Evolutionary conservation across 352 stramenopile species (phyloP), one percentile per base, ranked within the genome.

Genomic region (Globisporangium camurandrum): DNA sequence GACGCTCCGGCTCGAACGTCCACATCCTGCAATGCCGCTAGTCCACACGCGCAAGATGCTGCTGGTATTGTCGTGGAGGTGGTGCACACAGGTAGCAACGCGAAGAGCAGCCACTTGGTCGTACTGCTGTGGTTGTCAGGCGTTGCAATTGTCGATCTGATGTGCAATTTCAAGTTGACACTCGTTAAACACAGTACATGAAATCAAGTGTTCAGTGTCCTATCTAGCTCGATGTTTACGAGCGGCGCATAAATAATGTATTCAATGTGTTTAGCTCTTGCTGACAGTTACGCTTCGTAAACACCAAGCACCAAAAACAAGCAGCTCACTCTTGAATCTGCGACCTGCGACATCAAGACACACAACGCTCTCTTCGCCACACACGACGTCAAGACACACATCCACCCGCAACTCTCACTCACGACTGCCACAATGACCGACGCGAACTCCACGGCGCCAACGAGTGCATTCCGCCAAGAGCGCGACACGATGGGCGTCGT

Each of bases 401-500:
- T 19, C 10, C 31, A n/a, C 3, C 23, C 36, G 6, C 46, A 31
- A 36, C 33, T 16, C 20, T 19, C 42, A 22, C 23, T 42, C 33
- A 26, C 26, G 12, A 3, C 20, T 31, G 23, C 54, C 54, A 58
- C 34, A 23, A 41, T 59, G 52, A 14, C 31, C 50, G 41, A 56
- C 30, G 9, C 30, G 30, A 50, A 17, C 30, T n/a, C n/a, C n/a
- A n/a, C n/a, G n/a, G n/a, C n/a, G n/a, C n/a, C n/a, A n/a, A n/a
- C n/a, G n/a, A 55, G 49, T 45, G 31, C 59, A 41, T 81, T 73
- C 46, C 66, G 69, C 37, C 60, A 69, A 40, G 69, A 81, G 52
- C 60, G 71, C 51, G 69, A 81, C 60, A 75, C 66, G 16, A 77
- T 81, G 64, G 69, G 69, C 45, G 64, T 69, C 38, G 59, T 81